These are phyloP conservation scores for Didymella arachidicola DNA, from an alignment of 2,329 filamentous ascomycete species.

Conservation along the genomic window DNA sequence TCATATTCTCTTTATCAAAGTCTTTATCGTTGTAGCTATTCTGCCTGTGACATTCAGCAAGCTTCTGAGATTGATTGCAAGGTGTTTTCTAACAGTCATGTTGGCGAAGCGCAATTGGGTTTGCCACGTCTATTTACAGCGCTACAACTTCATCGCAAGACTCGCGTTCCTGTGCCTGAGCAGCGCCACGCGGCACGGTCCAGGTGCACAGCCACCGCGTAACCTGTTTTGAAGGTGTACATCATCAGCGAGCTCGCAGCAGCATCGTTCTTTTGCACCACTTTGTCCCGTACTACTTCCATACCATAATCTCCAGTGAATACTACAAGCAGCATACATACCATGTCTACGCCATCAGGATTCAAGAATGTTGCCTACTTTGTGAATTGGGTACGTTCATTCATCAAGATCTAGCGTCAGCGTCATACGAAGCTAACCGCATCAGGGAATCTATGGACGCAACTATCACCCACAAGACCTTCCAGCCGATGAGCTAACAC, in stretches of 20 bases:
- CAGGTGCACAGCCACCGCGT: conserved; percentile 31
- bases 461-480: conserved; percentile 49
- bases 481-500: conserved; percentile 44
- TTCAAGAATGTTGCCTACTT: conserved; percentile 51
- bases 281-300: conserved; percentile 30
- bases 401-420: conserved; percentile 3
- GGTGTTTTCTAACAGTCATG: not conserved
- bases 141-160: conserved; percentile 1
- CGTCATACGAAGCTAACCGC: conserved; percentile 17
- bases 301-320: conserved; percentile 27
- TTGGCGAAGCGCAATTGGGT: not conserved
- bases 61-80: not conserved
- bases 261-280: conserved; percentile 34
- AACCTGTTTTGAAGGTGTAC: conserved; percentile 30
- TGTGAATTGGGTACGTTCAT: conserved; percentile 45
- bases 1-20: not conserved
- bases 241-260: conserved; percentile 16
- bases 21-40: not conserved
- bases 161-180: conserved; percentile 27
- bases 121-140: not conserved
- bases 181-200: conserved; percentile 32
- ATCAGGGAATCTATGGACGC: conserved; percentile 50
- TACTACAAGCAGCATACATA: conserved; percentile 3
- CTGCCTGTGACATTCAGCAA: not conserved
- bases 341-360: conserved; percentile 34